Conservation (phyloP, 2,329 filamentous ascomycete genomes). For the Fusarium tjaetaba region DNA sequence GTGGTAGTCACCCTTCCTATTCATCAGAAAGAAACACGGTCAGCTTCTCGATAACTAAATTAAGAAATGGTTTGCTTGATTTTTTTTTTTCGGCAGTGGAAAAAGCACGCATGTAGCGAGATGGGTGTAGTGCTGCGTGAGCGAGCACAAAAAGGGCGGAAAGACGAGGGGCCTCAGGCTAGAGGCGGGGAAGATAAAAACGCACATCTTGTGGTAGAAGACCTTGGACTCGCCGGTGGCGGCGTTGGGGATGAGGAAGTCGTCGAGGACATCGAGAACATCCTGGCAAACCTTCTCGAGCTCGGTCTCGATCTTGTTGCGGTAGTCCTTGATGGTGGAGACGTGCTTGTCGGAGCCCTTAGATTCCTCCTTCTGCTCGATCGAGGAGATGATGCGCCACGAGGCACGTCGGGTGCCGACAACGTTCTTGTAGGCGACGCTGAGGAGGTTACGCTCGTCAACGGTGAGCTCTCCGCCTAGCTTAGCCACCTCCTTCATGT, state of each 20-base stretch:
- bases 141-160: slow-evolving; percentile 26
- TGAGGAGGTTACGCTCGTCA: slow-evolving; percentile 98
- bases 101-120: slow-evolving; percentile 12
- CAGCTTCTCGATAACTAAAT: slow-evolving; percentile 13
- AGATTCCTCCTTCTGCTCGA: slow-evolving; percentile 99
- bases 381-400: slow-evolving; percentile 99
- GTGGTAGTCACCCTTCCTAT: slow-evolving; percentile 95
- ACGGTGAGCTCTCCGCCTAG: slow-evolving; percentile 82
- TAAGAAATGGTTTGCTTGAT: neutral
- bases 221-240: slow-evolving; percentile 98
- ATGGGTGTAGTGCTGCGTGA: slow-evolving; percentile 18
- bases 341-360: slow-evolving; percentile 98
- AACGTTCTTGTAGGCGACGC: slow-evolving; percentile 99
- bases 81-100: neutral
- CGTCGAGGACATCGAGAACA: slow-evolving; percentile 92
- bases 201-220: slow-evolving; percentile 99
- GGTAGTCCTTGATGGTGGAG: slow-evolving; percentile 93
- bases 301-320: slow-evolving; percentile 97
- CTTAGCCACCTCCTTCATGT: slow-evolving; percentile 99
- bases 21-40: slow-evolving; percentile 15
- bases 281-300: slow-evolving; percentile 98
- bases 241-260: slow-evolving; percentile 93
- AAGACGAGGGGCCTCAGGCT: slow-evolving; percentile 31
- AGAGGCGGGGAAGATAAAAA: slow-evolving; percentile 44
- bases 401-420: slow-evolving; percentile 97